Evolutionary conservation across 495 filamentous ascomycete species (phyloP).

Genomic region (Neurospora sp.): DNA sequence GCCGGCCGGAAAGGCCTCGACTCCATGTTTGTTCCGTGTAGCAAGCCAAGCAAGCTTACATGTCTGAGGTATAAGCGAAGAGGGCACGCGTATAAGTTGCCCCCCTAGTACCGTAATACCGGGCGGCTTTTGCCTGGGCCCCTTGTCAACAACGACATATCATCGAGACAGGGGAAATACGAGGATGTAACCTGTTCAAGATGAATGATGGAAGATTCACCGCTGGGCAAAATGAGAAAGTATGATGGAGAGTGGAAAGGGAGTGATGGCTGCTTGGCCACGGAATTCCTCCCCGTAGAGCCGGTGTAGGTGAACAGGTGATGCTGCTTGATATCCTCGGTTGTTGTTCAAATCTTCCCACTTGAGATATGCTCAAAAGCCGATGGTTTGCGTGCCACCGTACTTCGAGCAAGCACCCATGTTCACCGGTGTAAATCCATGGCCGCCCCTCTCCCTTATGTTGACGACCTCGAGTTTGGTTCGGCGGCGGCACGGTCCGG

Average conservation of each 20-base stretch:
- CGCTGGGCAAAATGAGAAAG: not conserved
- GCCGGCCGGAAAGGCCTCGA: not conserved
- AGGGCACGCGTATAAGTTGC: not conserved
- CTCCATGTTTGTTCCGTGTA: conserved; percentile 2
- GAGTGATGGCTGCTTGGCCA: not conserved
- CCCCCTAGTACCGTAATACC: not conserved
- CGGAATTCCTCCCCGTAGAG: not conserved
- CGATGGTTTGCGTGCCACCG: not conserved
- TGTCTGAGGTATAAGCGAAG: conserved; percentile 3
- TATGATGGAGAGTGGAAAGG: not conserved
- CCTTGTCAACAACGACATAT: not conserved
- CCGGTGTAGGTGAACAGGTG: not conserved
- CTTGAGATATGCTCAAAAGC: not conserved
- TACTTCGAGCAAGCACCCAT: not conserved
- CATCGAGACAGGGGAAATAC: not conserved
- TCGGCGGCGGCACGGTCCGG: not conserved
- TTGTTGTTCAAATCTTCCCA: not conserved
- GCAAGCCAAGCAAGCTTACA: conserved; percentile 3
- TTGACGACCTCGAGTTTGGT: not conserved
- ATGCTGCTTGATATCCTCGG: not conserved
- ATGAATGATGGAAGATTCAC: not conserved
- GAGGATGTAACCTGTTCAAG: not conserved
- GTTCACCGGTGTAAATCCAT: not conserved
- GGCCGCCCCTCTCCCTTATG: not conserved
- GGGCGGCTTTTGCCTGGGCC: not conserved